Base-by-base conservation (phyloP, 371 early-diverging fungal genomes). In the Batrachochytrium dendrobatidis region DNA sequence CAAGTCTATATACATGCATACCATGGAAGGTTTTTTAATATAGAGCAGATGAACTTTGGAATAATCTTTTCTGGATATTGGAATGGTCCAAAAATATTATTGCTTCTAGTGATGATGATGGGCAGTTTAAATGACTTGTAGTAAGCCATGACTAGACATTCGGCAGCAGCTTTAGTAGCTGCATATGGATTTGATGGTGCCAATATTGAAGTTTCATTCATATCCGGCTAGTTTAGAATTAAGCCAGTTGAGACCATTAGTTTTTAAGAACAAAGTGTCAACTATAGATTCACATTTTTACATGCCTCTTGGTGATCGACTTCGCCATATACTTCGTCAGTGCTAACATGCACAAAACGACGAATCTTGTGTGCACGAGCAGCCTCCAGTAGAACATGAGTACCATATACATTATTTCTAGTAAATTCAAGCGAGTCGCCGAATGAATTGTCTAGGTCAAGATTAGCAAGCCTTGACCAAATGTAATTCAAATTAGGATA, bases 281-380 rank as follows among this genome's bases (percentile, higher is more conserved):
- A 4, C 34, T 29, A 5, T 4, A 5, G 33, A 59, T 17, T 3
- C 7, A 20, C 30, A n/a, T 39, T 12, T 39, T 12, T 39, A 18
- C n/a, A 18, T 48, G 71, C 75, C 48, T 59, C 60, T 48, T 62
- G 66, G 1, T 20, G 25, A 52, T 54, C 59, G 30, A 64, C 83
- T 68, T 88, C 89, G 5, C 92, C 92, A 64, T 92, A 92, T 0
- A 92, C 92, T 65, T 92, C 92, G 61, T 92, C 92, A 0, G 92
- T 92, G 55, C 83, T 83, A 34, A 92, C 84, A 71, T 86, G 89
- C 58, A 92, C 79, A 64, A 92, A 89, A 26, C 83, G 70, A 30
- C 70, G 71, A 43, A 85, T 70, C 8, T 65, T 62, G 63, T 78
- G 45, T n/a, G 55, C 46, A 10, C 86, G 75, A 28, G 89, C 87